Base-by-base conservation (phyloP, 164 flowering plant genomes). In the Nymphaea colorata region DNA sequence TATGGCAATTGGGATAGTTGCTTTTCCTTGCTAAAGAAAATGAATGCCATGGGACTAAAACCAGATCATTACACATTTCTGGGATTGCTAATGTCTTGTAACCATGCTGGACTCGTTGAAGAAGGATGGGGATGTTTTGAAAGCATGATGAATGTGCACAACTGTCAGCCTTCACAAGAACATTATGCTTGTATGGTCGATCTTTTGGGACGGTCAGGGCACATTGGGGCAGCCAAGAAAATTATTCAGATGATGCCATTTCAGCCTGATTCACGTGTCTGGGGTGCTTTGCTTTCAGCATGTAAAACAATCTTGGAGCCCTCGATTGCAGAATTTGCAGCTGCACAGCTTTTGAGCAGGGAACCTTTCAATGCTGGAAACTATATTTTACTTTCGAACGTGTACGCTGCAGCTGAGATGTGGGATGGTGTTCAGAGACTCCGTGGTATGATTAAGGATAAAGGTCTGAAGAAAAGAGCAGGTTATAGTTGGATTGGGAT, bases 181-280 rank as follows among this genome's bases (percentile, higher is more conserved):
- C 92, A 87, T 73, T 85, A 87, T 71, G 86, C 85, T 55, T 85
- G 84, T 71, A 79, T 88, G 85, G 93, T 88, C 41, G 85, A 88
- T 75, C 81, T 88, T 62, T 71, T 86, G 12, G 87, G 89, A n/a
- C 85, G 84, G 7, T 75, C 81, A 10, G 91, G 89, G 43, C 71
- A 65, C 41, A 65, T 80, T 2, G 64, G 75, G 41, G 82, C 85
- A 74, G 91, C 90, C 4, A 59, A 68, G 42, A 78, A 81, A 17
- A 78, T 85, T 51, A 76, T 88, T 16, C 68, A 65, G 57, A 62
- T 70, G 41, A 85, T 86, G 81, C 86, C 87, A 2, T 64, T 76
- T 17, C 68, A 83, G 64, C 79, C 90, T 3, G 85, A 88, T 73
- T 79, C 82, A 25, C 77, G 78, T 4, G 76, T 83, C 3, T 86